These are phyloP conservation scores for Aspergillus hortae DNA, from an alignment of 2,329 filamentous ascomycete species.

Conservation along the genomic window DNA sequence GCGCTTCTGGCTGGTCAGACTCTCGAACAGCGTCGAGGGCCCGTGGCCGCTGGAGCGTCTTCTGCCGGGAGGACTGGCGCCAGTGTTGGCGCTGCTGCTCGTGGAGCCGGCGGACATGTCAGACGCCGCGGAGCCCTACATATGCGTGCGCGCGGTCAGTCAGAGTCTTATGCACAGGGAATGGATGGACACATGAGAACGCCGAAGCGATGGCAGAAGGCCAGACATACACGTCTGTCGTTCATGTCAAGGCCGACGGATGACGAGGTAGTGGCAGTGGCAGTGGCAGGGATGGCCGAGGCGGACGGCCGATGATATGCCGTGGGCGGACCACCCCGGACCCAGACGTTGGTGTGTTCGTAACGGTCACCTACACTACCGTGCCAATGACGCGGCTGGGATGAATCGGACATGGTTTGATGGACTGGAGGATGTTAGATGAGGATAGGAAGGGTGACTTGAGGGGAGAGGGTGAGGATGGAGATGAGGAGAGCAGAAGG, in stretches of 20 bases:
- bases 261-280: not conserved
- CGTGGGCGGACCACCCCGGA: constrained; percentile 24
- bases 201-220: not conserved
- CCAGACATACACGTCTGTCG: constrained; percentile 26
- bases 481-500: not conserved
- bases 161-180: not conserved
- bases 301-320: constrained; percentile 20
- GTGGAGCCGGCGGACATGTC: constrained; percentile 25
- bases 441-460: not conserved
- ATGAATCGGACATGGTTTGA: constrained; percentile 15
- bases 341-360: constrained; percentile 36
- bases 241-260: constrained; percentile 14
- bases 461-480: not conserved
- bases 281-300: constrained; percentile 6
- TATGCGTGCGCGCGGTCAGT: not conserved
- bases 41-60: constrained; percentile 27
- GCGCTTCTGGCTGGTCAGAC: constrained; percentile 45
- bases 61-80: constrained; percentile 19
- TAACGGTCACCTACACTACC: constrained; percentile 30
- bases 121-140: constrained; percentile 28
- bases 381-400: constrained; percentile 34
- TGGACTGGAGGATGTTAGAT: not conserved
- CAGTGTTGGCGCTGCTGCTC: constrained; percentile 7
- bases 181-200: not conserved
- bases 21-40: constrained; percentile 20